A percentile compares a stretch with the other conserved stretches of the same genome.
Conservation (phyloP, 192 early-diverging fungal genomes). For the Coemansia sp. region DNA sequence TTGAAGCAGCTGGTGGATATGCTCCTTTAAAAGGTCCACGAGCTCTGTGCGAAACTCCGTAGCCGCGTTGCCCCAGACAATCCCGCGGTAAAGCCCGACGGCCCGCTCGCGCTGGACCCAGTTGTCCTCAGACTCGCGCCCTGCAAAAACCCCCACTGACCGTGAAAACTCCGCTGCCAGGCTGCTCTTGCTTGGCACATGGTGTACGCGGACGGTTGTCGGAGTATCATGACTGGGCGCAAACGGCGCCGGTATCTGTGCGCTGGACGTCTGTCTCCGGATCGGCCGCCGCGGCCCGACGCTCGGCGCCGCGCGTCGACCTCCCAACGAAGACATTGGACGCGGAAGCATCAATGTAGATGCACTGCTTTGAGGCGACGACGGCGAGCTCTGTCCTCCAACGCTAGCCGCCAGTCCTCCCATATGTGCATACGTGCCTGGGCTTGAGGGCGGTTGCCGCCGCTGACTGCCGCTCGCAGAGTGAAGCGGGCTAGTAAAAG, state of each 20-base stretch:
- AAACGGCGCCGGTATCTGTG: constrained; percentile 25
- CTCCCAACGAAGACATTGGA: constrained; percentile 19
- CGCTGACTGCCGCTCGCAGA: neutral
- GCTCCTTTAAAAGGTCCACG: constrained; percentile 26
- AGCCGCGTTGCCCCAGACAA: constrained; percentile 53
- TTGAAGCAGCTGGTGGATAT: constrained; percentile 39
- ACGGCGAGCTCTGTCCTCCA: constrained; percentile 7
- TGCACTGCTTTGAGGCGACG: constrained; percentile 8
- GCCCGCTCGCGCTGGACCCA: constrained; percentile 52
- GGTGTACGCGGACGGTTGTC: constrained; percentile 27
- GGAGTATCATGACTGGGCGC: constrained; percentile 29
- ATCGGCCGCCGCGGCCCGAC: constrained; percentile 22
- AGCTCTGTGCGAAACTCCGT: constrained; percentile 40
- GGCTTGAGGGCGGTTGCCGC: constrained; percentile 5
- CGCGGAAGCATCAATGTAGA: constrained; percentile 13
- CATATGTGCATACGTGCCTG: constrained; percentile 7
- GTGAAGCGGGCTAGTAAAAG: constrained; percentile 13
- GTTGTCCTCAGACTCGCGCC: constrained; percentile 50
- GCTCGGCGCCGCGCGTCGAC: constrained; percentile 13
- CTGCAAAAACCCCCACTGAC: constrained; percentile 28
- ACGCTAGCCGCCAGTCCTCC: neutral
- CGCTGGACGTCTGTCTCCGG: constrained; percentile 30
- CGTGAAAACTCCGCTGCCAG: constrained; percentile 38
- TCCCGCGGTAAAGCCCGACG: constrained; percentile 40
- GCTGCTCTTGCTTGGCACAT: constrained; percentile 34